Base-by-base conservation (phyloP, 2,329 filamentous ascomycete species). In the Phoma herbarum region DNA sequence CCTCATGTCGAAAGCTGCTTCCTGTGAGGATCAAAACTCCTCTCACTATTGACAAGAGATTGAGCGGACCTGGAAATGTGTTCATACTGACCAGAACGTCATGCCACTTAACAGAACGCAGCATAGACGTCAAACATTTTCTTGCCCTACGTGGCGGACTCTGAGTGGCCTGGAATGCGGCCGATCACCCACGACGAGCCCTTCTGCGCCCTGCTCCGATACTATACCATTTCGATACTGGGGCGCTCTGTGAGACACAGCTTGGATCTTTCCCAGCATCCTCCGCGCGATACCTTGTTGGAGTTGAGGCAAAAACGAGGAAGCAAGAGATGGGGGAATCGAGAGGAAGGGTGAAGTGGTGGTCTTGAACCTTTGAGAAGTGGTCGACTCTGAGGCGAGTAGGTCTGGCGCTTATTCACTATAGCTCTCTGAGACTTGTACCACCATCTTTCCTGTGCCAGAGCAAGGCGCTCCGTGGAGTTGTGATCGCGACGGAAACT, bases 161-260 rank as follows among this genome's bases (percentile, higher is more conserved):
- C 75, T 78, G 75, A 78, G 72, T 78, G 75, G 76, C 67, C 72
- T 77, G 65, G 65, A 70, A 68, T 58, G 60, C 67, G 68, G 69
- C 69, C 74, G 75, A 77, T 77, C 73, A 67, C 57, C 66, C 64
- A 65, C 62, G 25, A 59, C 47, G 57, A 54, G 42, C 50, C 41
- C 46, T 53, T 25, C 52, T 61, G 49, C 57, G 49, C 55, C 59
- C 61, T 61, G 57, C 62, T 57, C 61, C 52, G 46, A 63, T 55
- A 59, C 58, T 18, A 46, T 44, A 16, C 45, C 55, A 51, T 22
- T 35, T 49, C 25, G 12, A 52, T 25, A n/a, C 5, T 48, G 26
- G 9, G 8, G 23, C 18, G 8, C 3, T 14, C 16, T n/a, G 31
- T 7, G 16, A 35, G 31, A 3, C 31, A 35, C n/a, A 35, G 31